Conservation (phyloP, 2,329 filamentous ascomycete genomes). For the Microdochium paspali region DNA sequence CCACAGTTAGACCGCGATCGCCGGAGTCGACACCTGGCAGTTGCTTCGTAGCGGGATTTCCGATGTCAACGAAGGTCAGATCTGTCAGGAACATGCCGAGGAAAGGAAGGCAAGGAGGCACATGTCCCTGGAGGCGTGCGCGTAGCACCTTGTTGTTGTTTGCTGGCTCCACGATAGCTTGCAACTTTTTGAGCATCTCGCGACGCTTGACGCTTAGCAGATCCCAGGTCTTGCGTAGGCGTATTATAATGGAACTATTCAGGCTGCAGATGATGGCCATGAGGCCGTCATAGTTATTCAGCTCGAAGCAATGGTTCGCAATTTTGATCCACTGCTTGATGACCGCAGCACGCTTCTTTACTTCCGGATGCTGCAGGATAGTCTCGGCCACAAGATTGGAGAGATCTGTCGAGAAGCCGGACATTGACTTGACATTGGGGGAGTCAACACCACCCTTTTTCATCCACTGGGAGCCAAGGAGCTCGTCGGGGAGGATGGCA, state of each 20-base stretch:
- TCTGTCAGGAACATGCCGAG: conserved; percentile 95
- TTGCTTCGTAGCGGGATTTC: conserved; percentile 78
- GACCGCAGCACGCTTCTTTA: conserved; percentile 79
- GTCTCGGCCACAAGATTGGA: conserved; percentile 90
- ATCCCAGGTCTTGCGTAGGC: conserved; percentile 89
- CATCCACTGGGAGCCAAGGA: conserved; percentile 88
- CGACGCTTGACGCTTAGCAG: conserved; percentile 76
- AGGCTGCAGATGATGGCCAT: conserved; percentile 96
- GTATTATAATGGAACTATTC: conserved; percentile 83
- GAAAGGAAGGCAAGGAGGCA: conserved; percentile 89
- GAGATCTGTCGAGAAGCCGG: conserved; percentile 80
- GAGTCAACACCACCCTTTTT: conserved; percentile 74
- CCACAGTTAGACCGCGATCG: conserved; percentile 65
- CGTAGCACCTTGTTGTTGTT: conserved; percentile 88
- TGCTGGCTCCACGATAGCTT: conserved; percentile 77
- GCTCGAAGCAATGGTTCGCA: conserved; percentile 72
- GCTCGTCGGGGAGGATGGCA: conserved; percentile 82
- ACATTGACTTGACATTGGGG: conserved; percentile 90
- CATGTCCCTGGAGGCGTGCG: conserved; percentile 71
- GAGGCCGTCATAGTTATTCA: conserved; percentile 92
- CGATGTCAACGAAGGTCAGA: conserved; percentile 89
- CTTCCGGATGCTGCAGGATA: conserved; percentile 79
- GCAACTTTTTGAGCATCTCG: conserved; percentile 66
- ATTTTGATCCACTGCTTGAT: conserved; percentile 99
- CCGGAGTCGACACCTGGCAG: conserved; percentile 46